phyloP scores from a whole-genome alignment of 371 early-diverging fungal species.

The Lichtheimia ornata region DNA sequence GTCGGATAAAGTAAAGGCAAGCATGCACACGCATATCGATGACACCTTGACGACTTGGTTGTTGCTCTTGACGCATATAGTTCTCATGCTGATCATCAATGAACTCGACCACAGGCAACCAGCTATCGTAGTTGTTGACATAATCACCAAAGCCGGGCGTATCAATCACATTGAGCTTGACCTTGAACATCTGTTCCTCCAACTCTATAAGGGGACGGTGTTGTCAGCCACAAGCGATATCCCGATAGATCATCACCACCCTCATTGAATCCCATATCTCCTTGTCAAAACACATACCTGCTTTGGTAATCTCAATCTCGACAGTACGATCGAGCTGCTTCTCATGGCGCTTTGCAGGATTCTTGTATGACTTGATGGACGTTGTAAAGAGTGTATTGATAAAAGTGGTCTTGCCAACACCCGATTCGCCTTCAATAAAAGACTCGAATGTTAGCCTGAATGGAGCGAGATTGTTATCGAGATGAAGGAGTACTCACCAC shows the following conservation, averaged over 20 bases:
- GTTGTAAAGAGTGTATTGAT: slow-evolving; percentile 85
- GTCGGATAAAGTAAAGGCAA: slow-evolving; percentile 93
- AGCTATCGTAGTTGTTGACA: slow-evolving; percentile 71
- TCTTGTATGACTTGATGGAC: slow-evolving; percentile 66
- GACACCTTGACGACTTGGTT: slow-evolving; percentile 54
- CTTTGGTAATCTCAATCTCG: slow-evolving; percentile 73
- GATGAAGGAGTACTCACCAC: slow-evolving; percentile 66
- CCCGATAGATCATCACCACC: neutral
- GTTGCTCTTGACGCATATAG: slow-evolving; percentile 80
- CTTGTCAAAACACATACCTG: slow-evolving; percentile 11
- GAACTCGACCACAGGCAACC: slow-evolving; percentile 77
- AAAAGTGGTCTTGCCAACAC: slow-evolving; percentile 79
- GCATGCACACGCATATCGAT: slow-evolving; percentile 85
- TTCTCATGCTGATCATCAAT: slow-evolving; percentile 95
- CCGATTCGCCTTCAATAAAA: slow-evolving; percentile 23
- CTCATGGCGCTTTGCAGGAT: slow-evolving; percentile 49
- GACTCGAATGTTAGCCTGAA: neutral
- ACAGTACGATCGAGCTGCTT: slow-evolving; percentile 70
- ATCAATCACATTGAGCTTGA: slow-evolving; percentile 90
- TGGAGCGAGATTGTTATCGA: neutral
- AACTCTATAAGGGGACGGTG: slow-evolving; percentile 62
- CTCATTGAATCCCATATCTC: slow-evolving; percentile 2
- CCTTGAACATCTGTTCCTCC: slow-evolving; percentile 95
- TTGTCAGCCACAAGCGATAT: neutral
- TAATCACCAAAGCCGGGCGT: slow-evolving; percentile 94